Conservation (phyloP, 371 early-diverging fungal genomes). For the Syncephalastrum sp. region DNA sequence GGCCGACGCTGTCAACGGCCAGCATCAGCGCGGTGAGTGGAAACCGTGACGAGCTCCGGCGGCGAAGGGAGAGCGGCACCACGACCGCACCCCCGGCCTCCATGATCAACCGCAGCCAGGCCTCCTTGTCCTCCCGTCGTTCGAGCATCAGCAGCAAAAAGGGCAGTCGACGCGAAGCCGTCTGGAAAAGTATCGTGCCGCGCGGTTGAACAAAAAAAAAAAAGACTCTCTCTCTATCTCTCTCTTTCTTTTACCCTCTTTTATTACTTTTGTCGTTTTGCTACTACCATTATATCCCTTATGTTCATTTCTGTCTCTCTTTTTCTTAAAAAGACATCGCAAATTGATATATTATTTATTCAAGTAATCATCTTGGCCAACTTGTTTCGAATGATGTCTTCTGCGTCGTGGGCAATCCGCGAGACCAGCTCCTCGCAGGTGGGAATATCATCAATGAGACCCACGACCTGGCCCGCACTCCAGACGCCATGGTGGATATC, state of each 20-base stretch:
- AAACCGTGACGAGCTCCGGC: neutral
- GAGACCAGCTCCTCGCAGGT: slow-evolving; percentile 64
- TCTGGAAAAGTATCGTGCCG: slow-evolving; percentile 20
- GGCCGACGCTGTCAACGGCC: too few species aligned
- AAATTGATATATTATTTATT: neutral
- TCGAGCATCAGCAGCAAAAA: slow-evolving; percentile 1
- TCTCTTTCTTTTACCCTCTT: neutral
- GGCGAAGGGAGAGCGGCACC: neutral
- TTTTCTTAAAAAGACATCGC: neutral
- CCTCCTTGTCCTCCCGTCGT: neutral
- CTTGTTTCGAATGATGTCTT: slow-evolving; percentile 44
- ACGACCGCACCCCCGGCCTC: slow-evolving; percentile 1
- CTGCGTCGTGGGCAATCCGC: slow-evolving; percentile 63
- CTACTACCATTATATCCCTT: slow-evolving; percentile 2
- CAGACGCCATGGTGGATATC: slow-evolving; percentile 75
- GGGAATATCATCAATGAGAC: slow-evolving; percentile 77
- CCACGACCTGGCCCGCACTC: slow-evolving; percentile 75
- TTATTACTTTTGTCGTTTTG: neutral
- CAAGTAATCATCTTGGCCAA: slow-evolving; percentile 17
- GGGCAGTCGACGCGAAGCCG: slow-evolving; percentile 12
- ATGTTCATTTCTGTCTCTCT: neutral
- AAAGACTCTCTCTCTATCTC: too few species aligned
- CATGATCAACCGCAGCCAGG: slow-evolving; percentile 6
- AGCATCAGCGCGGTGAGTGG: too few species aligned
- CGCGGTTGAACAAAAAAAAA: too few species aligned